Evolutionary conservation across 2,329 filamentous ascomycete genomes (phyloP).

Genomic region (Sporothrix pseudoabietina): DNA sequence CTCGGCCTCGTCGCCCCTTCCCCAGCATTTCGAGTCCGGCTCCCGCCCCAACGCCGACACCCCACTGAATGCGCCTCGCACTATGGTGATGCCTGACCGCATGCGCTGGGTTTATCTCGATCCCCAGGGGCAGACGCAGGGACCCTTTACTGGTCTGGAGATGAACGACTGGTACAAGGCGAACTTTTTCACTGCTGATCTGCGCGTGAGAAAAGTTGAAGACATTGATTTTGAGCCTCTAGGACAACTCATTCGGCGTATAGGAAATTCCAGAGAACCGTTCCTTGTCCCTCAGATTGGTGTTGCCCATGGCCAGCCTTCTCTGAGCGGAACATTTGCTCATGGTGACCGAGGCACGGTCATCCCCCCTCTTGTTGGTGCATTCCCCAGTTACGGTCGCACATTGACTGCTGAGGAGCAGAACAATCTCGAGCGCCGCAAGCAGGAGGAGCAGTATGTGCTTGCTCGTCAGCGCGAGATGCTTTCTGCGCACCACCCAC

Average conservation of each 20-base stretch:
- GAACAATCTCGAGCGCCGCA: conserved; percentile 91
- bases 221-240: conserved; percentile 93
- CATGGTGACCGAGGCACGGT: conserved; percentile 60
- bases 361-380: conserved; percentile 85
- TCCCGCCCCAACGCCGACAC: conserved; percentile 53
- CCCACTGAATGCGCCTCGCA: conserved; percentile 65
- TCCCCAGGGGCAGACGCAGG: conserved; percentile 87
- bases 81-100: conserved; percentile 98
- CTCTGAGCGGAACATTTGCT: conserved; percentile 52
- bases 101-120: conserved; percentile 99
- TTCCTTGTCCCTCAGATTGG: conserved; percentile 98
- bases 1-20: conserved; percentile 28
- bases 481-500: conserved; percentile 66
- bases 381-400: conserved; percentile 94
- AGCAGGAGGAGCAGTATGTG: conserved; percentile 96
- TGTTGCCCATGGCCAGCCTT: conserved; percentile 80
- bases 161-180: conserved; percentile 99
- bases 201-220: conserved; percentile 92
- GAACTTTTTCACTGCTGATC: conserved; percentile 92
- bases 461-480: conserved; percentile 96
- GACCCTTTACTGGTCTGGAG: conserved; percentile 92
- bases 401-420: conserved; percentile 97
- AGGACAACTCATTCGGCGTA: conserved; percentile 89
- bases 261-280: conserved; percentile 95
- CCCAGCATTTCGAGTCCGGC: conserved; percentile 36